These are phyloP conservation scores for Coleophoma crateriformis DNA, from an alignment of 2,329 filamentous ascomycete genomes.

Conservation along the genomic window DNA sequence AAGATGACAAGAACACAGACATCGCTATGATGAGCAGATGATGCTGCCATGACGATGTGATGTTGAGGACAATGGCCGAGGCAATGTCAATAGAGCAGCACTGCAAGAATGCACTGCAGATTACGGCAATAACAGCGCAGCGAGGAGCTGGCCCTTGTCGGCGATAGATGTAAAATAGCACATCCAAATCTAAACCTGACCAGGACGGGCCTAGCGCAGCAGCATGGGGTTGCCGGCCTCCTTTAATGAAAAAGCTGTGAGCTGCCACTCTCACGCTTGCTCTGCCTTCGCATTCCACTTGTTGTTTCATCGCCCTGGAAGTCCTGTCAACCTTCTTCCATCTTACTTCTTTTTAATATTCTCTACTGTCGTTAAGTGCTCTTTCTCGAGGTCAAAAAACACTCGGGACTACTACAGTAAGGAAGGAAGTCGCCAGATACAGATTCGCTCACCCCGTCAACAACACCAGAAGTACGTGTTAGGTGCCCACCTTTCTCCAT, in stretches of 20 bases:
- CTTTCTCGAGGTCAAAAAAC: background rate
- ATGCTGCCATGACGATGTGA: too few relatives aligned
- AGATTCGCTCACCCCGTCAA: background rate
- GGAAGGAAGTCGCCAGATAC: background rate
- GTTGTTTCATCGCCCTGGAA: constrained; percentile 1
- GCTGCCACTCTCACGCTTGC: background rate
- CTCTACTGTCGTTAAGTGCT: constrained; percentile 2
- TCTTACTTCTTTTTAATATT: constrained; percentile 2
- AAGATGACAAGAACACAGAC: too few relatives aligned
- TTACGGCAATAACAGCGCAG: too few relatives aligned
- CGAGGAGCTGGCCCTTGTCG: too few relatives aligned
- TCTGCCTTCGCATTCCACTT: constrained; percentile 1
- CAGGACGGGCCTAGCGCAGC: background rate
- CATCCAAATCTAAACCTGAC: background rate
- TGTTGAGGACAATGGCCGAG: too few relatives aligned
- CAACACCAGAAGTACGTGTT: background rate
- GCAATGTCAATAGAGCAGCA: too few relatives aligned
- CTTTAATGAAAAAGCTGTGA: constrained; percentile 1
- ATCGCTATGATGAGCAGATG: too few relatives aligned
- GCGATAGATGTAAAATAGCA: too few relatives aligned
- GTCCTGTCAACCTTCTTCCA: background rate
- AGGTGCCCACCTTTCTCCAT: background rate
- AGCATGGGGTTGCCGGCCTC: background rate
- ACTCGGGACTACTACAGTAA: background rate
- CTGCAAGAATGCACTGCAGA: too few relatives aligned